A percentile compares a stretch with the other conserved stretches of the same genome.
Evolutionary conservation across 306 rosid species (phyloP).

Genomic region (Dalbergia cochinchinensis): DNA sequence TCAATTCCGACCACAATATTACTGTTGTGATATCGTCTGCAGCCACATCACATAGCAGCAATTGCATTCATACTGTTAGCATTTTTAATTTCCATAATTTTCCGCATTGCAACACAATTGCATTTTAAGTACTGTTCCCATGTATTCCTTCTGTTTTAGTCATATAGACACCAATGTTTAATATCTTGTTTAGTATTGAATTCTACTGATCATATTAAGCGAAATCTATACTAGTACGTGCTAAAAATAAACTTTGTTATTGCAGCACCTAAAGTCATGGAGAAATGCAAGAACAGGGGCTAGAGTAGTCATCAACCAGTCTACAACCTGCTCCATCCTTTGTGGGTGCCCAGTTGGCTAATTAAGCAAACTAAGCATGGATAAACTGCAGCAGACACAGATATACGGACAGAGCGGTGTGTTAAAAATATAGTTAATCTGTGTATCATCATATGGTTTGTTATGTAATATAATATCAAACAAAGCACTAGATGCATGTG

Average conservation of each 20-base stretch:
- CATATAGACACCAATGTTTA: neutral
- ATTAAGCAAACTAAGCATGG: constrained; percentile 31
- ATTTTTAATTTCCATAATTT: no score
- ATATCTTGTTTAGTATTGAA: neutral
- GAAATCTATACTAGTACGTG: neutral
- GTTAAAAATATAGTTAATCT: constrained; percentile 55
- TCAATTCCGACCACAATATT: no score
- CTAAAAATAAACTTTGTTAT: constrained; percentile 12
- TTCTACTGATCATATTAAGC: neutral
- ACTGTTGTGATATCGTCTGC: no score
- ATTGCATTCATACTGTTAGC: no score
- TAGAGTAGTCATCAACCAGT: constrained; percentile 47
- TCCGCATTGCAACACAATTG: no score
- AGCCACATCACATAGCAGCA: no score
- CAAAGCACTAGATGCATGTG: constrained; percentile 43
- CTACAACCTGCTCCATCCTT: constrained; percentile 60
- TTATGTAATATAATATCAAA: constrained; percentile 42
- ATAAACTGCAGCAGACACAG: constrained; percentile 52
- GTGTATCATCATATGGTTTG: constrained; percentile 56
- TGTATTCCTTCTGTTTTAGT: neutral
- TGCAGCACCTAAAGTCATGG: constrained; percentile 87
- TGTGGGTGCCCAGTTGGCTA: constrained; percentile 43
- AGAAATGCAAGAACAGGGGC: constrained; percentile 84
- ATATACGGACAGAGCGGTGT: constrained; percentile 64
- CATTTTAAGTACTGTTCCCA: no score